Evolutionary conservation across 1,139 yeast species (phyloP).

Genomic region (Debaryomycetaceae sp.): DNA sequence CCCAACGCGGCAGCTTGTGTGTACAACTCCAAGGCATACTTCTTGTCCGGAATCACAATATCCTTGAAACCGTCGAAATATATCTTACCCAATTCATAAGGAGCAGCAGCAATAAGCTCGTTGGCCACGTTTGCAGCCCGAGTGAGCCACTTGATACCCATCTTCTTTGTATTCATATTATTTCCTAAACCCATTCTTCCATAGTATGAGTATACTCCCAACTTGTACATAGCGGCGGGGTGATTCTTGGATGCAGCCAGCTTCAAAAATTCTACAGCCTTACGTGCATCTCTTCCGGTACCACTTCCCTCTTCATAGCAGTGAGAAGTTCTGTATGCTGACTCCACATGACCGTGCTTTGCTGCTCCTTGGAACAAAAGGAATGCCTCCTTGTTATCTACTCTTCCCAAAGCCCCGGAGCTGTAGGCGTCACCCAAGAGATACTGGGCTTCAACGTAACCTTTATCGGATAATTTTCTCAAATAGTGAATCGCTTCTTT

Average conservation of each 20-base stretch:
- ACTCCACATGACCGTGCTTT: constrained; percentile 87
- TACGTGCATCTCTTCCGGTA: constrained; percentile 81
- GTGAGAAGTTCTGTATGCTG: constrained; percentile 86
- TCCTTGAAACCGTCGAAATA: constrained; percentile 83
- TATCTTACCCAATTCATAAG: constrained; percentile 85
- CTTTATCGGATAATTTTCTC: constrained; percentile 71
- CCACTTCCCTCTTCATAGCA: constrained; percentile 96
- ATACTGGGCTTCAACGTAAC: constrained; percentile 88
- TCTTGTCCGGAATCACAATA: constrained; percentile 76
- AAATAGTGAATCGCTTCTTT: constrained; percentile 76
- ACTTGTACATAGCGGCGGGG: constrained; percentile 91
- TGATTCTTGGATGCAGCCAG: constrained; percentile 90
- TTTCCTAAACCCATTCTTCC: constrained; percentile 78
- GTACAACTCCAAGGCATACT: constrained; percentile 82
- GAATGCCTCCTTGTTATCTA: constrained; percentile 79
- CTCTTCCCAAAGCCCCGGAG: constrained; percentile 80
- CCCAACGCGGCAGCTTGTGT: constrained; percentile 90
- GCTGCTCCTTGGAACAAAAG: constrained; percentile 82
- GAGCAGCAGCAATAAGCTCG: constrained; percentile 86
- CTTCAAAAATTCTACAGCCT: constrained; percentile 78
- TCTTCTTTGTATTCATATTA: constrained; percentile 67
- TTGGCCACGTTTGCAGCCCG: constrained; percentile 84
- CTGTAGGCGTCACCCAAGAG: constrained; percentile 83
- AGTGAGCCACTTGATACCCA: constrained; percentile 90
- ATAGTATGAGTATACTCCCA: constrained; percentile 82